A percentile compares a stretch with the other conserved stretches of the same genome.
Evolutionary conservation across 306 rosid genomes (phyloP).

Genomic region (Malus orientalis): DNA sequence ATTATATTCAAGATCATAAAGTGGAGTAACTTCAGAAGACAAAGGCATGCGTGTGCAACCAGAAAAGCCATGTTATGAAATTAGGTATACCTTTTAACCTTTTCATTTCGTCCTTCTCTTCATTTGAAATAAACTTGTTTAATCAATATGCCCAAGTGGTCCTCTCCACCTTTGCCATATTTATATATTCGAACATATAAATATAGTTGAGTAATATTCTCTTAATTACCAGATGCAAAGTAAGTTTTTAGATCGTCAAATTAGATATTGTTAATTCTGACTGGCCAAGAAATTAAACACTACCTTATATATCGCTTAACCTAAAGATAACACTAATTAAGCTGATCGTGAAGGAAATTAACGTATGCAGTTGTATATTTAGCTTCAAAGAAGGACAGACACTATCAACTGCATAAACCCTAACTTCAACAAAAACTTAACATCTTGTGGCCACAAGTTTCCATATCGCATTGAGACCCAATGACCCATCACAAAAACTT

Average conservation of each 20-base stretch:
- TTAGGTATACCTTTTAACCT: not conserved
- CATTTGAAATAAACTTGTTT: not conserved
- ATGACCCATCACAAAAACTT: conserved; percentile 7
- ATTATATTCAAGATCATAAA: not conserved
- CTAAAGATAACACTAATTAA: not conserved
- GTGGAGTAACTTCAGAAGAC: not conserved
- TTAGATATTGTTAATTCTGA: not conserved
- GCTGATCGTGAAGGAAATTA: not conserved
- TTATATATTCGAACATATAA: not conserved
- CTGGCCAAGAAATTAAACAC: not conserved
- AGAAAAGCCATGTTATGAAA: not conserved
- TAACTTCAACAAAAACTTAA: not conserved
- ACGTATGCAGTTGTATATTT: not conserved
- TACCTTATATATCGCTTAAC: not conserved
- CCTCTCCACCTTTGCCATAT: conserved; percentile 21
- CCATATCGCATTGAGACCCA: not conserved
- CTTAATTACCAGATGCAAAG: not conserved
- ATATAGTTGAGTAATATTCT: not conserved
- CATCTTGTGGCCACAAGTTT: not conserved
- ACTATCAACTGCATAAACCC: not conserved
- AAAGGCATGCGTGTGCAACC: not conserved
- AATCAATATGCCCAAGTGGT: conserved; percentile 37
- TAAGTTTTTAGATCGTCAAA: not conserved
- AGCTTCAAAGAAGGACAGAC: not conserved
- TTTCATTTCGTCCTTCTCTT: not conserved